phyloP scores from a whole-genome alignment of 305 asterid species.

The Solanum hybrid region DNA sequence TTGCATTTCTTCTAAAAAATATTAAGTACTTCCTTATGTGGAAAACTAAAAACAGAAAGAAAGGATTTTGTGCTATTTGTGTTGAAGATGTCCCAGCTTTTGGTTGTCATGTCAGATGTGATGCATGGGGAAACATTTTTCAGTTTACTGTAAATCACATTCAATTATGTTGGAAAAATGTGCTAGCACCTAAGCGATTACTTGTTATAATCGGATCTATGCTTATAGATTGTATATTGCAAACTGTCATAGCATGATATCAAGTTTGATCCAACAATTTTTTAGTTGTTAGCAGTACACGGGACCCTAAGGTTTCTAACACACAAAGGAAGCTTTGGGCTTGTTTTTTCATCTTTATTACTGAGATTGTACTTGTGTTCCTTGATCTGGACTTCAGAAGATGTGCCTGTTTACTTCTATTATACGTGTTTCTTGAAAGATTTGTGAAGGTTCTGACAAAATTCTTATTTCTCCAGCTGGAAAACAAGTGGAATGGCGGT shows the following conservation, averaged over 20 bases:
- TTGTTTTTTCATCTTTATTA: not conserved
- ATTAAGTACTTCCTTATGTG: not conserved
- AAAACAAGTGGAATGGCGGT: slow-evolving; percentile 46
- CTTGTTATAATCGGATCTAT: not conserved
- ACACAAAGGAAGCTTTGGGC: not conserved
- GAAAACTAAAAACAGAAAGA: not conserved
- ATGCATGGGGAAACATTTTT: not conserved
- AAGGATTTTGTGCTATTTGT: not conserved
- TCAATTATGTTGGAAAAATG: not conserved
- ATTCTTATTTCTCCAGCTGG: slow-evolving; percentile 5
- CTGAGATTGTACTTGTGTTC: not conserved
- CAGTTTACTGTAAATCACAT: not conserved
- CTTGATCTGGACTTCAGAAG: not conserved
- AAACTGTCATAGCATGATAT: not conserved
- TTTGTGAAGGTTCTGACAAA: slow-evolving; percentile 2
- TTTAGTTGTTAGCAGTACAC: not conserved
- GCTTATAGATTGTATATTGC: not conserved
- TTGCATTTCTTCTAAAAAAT: not conserved
- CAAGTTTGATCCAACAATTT: not conserved
- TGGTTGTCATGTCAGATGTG: not conserved
- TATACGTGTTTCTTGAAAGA: not conserved
- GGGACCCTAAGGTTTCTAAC: not conserved
- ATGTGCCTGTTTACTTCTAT: not conserved
- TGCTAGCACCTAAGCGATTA: not conserved
- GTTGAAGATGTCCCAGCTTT: not conserved